A percentile compares a stretch with the other conserved stretches of the same genome.
phyloP scores from a whole-genome alignment of 2,329 filamentous ascomycete species.

The Orbilia blumenaviensis region DNA sequence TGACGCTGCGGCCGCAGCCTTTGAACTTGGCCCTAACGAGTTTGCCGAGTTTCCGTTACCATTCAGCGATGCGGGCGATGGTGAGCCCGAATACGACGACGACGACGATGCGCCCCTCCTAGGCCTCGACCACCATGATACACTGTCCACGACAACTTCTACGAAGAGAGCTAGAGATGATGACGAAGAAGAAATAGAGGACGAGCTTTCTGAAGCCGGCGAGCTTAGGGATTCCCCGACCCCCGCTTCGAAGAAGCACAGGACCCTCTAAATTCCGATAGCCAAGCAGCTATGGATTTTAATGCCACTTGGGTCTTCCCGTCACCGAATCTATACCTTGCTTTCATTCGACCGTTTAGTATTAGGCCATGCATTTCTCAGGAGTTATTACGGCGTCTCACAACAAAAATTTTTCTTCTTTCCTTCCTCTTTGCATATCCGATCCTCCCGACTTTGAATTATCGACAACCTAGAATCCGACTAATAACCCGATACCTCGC shows the following conservation, averaged over 20 bases:
- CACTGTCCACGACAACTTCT: constrained; percentile 21
- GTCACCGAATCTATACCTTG: background rate
- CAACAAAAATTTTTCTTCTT: background rate
- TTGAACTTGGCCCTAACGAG: constrained; percentile 23
- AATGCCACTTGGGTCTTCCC: background rate
- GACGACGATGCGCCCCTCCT: constrained; percentile 24
- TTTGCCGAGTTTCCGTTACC: constrained; percentile 40
- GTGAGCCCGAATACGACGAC: background rate
- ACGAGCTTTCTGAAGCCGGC: constrained; percentile 10
- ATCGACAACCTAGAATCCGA: background rate
- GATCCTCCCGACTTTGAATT: background rate
- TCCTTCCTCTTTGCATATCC: background rate
- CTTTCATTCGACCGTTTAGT: constrained; percentile 9
- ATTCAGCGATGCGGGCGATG: constrained; percentile 4
- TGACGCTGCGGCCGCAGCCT: background rate
- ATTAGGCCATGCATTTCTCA: constrained; percentile 20
- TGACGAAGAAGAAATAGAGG: constrained; percentile 34
- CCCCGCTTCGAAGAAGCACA: constrained; percentile 42
- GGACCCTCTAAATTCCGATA: background rate
- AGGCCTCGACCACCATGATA: constrained; percentile 40
- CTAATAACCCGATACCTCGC: background rate
- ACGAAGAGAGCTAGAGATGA: constrained; percentile 44
- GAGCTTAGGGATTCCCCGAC: constrained; percentile 19
- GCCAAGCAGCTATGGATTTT: background rate
- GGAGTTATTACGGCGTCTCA: constrained; percentile 39